Base-by-base conservation (phyloP, 2,329 filamentous ascomycete species). In the Beauveria caledonica region DNA sequence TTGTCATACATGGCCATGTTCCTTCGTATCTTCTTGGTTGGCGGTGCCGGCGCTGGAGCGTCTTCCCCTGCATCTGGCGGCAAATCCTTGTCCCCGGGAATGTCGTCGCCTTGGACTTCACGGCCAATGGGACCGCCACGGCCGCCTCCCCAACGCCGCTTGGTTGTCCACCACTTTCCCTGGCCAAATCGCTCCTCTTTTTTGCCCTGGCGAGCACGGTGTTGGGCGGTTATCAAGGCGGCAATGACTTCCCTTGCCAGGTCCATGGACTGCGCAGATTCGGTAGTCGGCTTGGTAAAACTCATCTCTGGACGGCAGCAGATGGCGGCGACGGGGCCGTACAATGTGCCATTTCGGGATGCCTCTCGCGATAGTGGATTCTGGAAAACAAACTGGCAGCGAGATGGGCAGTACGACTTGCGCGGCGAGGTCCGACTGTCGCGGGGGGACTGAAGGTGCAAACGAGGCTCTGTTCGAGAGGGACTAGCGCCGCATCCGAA, bases 81-180 rank as follows among this genome's bases (percentile, higher is more conserved):
- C 48, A 70, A 69, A 57, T 80, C 77, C 67, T 78, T 80, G 63
- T 82, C 79, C 21, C 77, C 77, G 13, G 76, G 66, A 27, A 76
- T 65, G 10, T 73, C 68, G 62, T 80, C 77, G 46, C 74, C 74
- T 49, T 84, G 81, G 36, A 82, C 73, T 70, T 87, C 85, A 27
- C 81, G 78, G 2, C 85, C 85, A 63, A 87, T 86, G 3, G 83
- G 81, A 0, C 85, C 85, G 36, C 85, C 85, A 9, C 79, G 67
- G 3, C 83, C 84, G 51, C 85, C 85, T 56, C 85, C 85, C 85
- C 85, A 87, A 60, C 85, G 79, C 39, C 77, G 80, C 65, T 77
- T 78, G 8, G 77, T 79, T 0, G 83, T 77, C 85, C 85, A 87
- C 85, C 85, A 87, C 62, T 80, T 74, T 19, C 76, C 80, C 58